Base-by-base conservation (phyloP, 1,139 yeast genomes). In the Ogataea hybrid region DNA sequence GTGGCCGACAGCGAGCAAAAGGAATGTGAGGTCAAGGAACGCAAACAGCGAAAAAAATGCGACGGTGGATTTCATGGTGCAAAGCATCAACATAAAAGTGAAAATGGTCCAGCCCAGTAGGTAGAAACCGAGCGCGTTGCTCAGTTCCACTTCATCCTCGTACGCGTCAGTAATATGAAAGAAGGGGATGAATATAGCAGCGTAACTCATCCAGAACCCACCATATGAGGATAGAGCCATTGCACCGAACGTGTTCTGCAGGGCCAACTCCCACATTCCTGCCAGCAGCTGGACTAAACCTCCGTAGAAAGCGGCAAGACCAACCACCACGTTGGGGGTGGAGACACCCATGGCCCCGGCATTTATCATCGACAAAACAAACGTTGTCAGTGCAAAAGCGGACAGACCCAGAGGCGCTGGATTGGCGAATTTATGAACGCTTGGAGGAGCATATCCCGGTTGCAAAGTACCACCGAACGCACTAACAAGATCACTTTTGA, bases 181-280 rank as follows among this genome's bases (percentile, higher is more conserved):
- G 58, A 84, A 73, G 28, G 82, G 79, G 43, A 82, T 78, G 50
- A 77, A 70, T 47, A 89, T 74, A 21, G 92, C 90, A 65, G 77
- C 84, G 52, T 63, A 77, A 32, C 90, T 71, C 63, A 86, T 72
- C 97, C 97, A 89, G 66, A 88, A 89, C 1, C 92, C 95, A 48
- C 95, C 96, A 60, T 71, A 89, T 6, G 94, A 83, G 18, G 83
- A 67, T 47, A 88, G 73, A 3, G 95, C 95, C 41, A 86, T 77
- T 47, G 88, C 96, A 79, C 95, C 96, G 70, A 88, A 89, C 42
- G 96, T 81, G 69, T 88, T 87, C 57, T 89, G 95, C 32, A 74
- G 47, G 4, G 84, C 83, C 54, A 82, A 71, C 58, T 81, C 88
- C 76, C 84, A 82, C 79, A 83, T 76, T 44, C 88, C 89, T 21